phyloP scores from a whole-genome alignment of 2,329 filamentous ascomycete species.

The Trichophyton benhamiae region DNA sequence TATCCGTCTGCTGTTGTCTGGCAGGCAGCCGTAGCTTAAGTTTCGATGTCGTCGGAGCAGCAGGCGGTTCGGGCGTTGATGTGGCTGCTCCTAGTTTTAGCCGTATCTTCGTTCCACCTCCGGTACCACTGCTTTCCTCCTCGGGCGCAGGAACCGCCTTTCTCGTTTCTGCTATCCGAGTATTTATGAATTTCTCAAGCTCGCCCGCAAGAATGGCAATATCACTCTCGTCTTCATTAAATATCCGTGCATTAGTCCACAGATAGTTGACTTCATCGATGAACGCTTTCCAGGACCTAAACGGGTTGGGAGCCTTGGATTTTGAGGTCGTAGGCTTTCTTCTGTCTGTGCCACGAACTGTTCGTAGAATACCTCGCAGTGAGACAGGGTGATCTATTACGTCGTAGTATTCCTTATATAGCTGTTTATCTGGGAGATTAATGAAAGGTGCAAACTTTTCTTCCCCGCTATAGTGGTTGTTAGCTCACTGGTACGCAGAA shows the following conservation, averaged over 20 bases:
- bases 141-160: conserved; percentile 56
- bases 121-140: conserved; percentile 19
- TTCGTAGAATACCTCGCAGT: conserved; percentile 63
- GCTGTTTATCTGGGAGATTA: conserved; percentile 58
- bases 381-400: conserved; percentile 72
- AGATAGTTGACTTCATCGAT: conserved; percentile 68
- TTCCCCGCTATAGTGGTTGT: conserved; percentile 39
- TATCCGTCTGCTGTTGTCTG: conserved; percentile 39
- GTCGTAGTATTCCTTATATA: conserved; percentile 72
- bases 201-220: conserved; percentile 66
- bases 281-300: conserved; percentile 71
- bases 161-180: conserved; percentile 59
- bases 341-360: conserved; percentile 59
- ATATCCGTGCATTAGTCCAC: conserved; percentile 78
- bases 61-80: conserved; percentile 29
- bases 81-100: conserved; percentile 50
- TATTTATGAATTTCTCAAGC: conserved; percentile 57
- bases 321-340: conserved; percentile 47
- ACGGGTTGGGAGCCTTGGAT: conserved; percentile 42
- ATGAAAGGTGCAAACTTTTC: conserved; percentile 64
- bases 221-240: conserved; percentile 84
- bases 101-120: conserved; percentile 59
- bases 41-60: conserved; percentile 33
- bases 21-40: conserved; percentile 61
- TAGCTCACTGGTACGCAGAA: conserved; percentile 13